Base-by-base conservation (phyloP, 345 rosid genomes). In the Fremontodendron californicum region DNA sequence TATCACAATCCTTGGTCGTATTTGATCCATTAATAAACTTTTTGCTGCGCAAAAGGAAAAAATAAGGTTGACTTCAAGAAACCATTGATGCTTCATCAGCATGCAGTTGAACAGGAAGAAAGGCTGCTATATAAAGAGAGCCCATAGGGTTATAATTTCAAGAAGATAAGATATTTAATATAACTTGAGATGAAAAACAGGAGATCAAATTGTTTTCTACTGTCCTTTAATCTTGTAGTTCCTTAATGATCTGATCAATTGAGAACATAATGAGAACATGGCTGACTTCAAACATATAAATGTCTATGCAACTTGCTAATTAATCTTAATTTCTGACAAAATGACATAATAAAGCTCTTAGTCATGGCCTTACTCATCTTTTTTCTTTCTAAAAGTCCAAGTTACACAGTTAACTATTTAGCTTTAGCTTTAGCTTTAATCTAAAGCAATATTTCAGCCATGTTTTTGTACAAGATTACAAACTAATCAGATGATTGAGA, bases 281-380 rank as follows among this genome's bases (percentile, higher is more conserved):
- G 39, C 45, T 75, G 74, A 75, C 64, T 68, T 43, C 23, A 3
- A 52, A 73, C 12, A 75, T 29, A 75, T 21, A 33, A 1, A n/a
- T 18, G 45, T 27, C 18, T 35, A 42, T 1, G 71, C 79, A 77
- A 81, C 73, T 81, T 81, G 81, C 60, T 62, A 39, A 45, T 67
- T 62, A 39, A 45, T 67, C 25, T 75, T 57, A 57, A 54, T n/a
- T 54, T 54, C 16, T 58, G 73, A 39, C 57, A 35, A 68, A 33
- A 1, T 33, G 35, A 1, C 3, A 33, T 33, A 62, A 58, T 33
- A 11, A 65, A 70, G 58, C 79, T 69, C 69, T 43, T 43, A 71
- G 37, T 49, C 40, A 54, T 43, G 60, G 29, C 13, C 39, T n/a
- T 62, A 58, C 62, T 65, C 63, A 35, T 27, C 5, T 29, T 58